Base-by-base conservation (phyloP, 768 basidiomycete species). In the Mycena albidolilacea region DNA sequence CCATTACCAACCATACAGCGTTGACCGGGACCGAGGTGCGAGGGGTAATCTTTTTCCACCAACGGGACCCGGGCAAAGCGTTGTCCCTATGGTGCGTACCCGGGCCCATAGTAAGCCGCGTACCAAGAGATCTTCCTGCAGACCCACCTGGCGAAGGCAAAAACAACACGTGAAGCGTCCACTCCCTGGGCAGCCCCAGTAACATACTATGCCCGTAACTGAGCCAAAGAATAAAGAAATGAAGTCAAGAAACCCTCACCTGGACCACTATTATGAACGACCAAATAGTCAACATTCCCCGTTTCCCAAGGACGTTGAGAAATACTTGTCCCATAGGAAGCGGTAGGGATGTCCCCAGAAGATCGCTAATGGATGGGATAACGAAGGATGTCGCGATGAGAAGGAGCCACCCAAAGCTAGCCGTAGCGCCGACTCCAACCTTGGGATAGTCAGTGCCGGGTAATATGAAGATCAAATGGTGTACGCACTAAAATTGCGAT, bases 251-350 rank as follows among this genome's bases (percentile, higher is more conserved):
- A 10, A 19, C 7, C 17, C 62, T 58, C 37, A 70, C 50, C 41
- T 58, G 64, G n/a, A 75, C 74, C n/a, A 92, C 87, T 70, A 91
- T 91, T 72, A 93, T 91, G 72, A 89, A 87, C 63, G 89, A 87
- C 93, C 92, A 94, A 57, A 93, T 89, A 3, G 86, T 85, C 61
- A 94, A 84, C 93, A 93, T 93, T 12, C 93, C 93, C 21, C 79
- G 82, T 81, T 92, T 92, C 1, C 93, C 93, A 15, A 92, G 79
- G 19, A 88, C 85, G 73, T 92, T 82, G 38, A 93, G 80, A 76
- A 93, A 91, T 12, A 94, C 85, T 76, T 93, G 92, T 6, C 90
- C 92, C 92, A 93, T 92, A 0, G 90, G 90, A 57, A 94, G 82
- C 0, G 93, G 90, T 2, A 93, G 82, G 6, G 79, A 69, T 0